Evolutionary conservation across 306 rosid species (phyloP), one percentile per base, ranked within the genome.

Genomic region (Albizia julibrissin): DNA sequence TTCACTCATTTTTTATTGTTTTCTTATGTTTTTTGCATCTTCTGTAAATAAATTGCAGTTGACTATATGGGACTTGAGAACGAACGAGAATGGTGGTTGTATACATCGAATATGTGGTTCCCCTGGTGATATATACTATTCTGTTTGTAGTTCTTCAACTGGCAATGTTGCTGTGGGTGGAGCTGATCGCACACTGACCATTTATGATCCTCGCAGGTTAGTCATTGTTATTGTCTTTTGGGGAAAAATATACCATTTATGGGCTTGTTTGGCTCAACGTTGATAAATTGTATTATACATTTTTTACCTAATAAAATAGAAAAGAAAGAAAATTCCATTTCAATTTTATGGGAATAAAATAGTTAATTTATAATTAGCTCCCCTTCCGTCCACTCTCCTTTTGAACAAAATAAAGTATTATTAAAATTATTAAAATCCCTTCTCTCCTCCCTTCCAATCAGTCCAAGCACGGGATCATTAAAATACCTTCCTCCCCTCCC

Each of bases 161-260:
- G 97, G 97, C 70, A 75, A 92, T 78, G 58, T 94, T 89, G 97
- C 97, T 21, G 92, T 91, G 7, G 97, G 97, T 42, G 98, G 98
- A 79, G 88, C 89, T 75, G 97, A 92, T 86, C 97, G 97, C 67
- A 90, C 97, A 11, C 88, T 94, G 84, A 91, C 97, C 73, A 78
- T 94, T 69, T 94, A 92, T 81, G 98, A 94, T 90, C 97, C 98
- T 86, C 95, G 98, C 81, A 94, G 92, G 98, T 94, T 76, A 82
- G 91, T 82, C 58, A 0, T 58, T 24, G 10, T 83, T 69, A 66
- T 50, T 77, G 54, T 75, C 34, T 74, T 75, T 68, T 56, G n/a
- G 47, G 68, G 69, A 72, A 75, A 65, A 22, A 18, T 43, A 74
- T 49, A 43, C 66, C 73, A 42, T 75, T 70, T 62, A 9, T 37